phyloP scores from a whole-genome alignment of 306 rosid genomes.

The Quercus parvula region DNA sequence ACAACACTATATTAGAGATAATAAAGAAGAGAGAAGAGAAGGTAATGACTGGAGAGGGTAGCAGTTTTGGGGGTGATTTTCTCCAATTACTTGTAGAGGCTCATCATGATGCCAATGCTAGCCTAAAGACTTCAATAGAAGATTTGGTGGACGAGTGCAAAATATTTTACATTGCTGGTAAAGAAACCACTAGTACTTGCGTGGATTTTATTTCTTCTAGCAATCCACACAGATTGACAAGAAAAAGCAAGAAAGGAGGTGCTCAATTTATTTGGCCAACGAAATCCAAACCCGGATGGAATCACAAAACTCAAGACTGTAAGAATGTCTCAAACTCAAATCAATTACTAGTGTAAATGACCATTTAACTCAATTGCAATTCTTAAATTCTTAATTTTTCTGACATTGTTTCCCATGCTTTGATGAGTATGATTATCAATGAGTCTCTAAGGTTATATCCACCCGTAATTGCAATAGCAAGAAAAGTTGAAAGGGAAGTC shows the following conservation, averaged over 20 bases:
- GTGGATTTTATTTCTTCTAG: slow-evolving; percentile 30
- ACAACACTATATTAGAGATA: not conserved
- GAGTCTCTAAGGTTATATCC: slow-evolving; percentile 26
- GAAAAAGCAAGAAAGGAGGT: slow-evolving; percentile 28
- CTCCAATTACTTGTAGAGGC: slow-evolving; percentile 25
- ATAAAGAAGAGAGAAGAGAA: slow-evolving; percentile 20
- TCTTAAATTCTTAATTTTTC: no score
- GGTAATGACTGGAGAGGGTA: slow-evolving; percentile 1
- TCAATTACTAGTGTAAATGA: not conserved
- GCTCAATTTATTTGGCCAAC: no score
- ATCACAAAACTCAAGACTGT: slow-evolving; percentile 19
- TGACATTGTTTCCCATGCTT: not conserved
- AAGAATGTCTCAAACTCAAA: not conserved
- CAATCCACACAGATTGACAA: slow-evolving; percentile 34
- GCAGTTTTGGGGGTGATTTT: slow-evolving; percentile 23
- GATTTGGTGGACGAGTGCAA: slow-evolving; percentile 32
- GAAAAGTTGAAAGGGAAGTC: slow-evolving; percentile 8
- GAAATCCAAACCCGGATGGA: not conserved
- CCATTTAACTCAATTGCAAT: no score
- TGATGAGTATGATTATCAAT: slow-evolving; percentile 24
- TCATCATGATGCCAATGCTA: slow-evolving; percentile 15
- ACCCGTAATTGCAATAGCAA: not conserved
- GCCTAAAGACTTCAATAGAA: slow-evolving; percentile 11
- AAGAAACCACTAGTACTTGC: slow-evolving; percentile 34
- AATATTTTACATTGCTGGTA: slow-evolving; percentile 24